Conservation (phyloP, 768 basidiomycete species). For the Filobasidium floriforme region DNA sequence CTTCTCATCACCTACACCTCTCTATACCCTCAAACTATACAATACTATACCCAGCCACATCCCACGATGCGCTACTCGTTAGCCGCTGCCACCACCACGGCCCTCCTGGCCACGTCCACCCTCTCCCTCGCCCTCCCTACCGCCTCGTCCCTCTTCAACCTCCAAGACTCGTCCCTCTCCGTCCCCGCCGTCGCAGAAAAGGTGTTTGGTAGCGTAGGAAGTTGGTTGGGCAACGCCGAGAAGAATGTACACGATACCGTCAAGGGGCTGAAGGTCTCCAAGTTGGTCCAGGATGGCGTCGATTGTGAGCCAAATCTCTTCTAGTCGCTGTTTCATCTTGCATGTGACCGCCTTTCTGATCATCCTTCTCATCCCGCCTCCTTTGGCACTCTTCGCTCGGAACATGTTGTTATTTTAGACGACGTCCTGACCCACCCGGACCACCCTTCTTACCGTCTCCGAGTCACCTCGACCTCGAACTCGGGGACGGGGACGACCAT, state of each 20-base stretch:
- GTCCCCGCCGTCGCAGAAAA: constrained; percentile 34
- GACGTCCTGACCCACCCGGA: constrained; percentile 39
- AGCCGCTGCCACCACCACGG: not conserved
- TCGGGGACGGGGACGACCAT: constrained; percentile 36
- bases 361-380: not conserved
- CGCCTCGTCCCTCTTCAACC: not conserved
- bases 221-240: constrained; percentile 26
- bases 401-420: no score
- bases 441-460: constrained; percentile 39
- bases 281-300: constrained; percentile 28
- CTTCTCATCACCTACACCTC: not conserved
- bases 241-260: constrained; percentile 23
- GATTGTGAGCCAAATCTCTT: constrained; percentile 31
- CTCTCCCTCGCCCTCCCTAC: constrained; percentile 5
- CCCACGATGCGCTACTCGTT: constrained; percentile 10
- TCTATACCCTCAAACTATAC: not conserved
- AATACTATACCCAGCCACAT: not conserved
- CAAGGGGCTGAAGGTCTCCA: constrained; percentile 25
- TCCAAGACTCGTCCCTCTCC: constrained; percentile 16
- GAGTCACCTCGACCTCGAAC: constrained; percentile 31
- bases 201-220: constrained; percentile 30
- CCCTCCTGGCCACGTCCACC: constrained; percentile 12
- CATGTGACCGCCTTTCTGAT: not conserved
- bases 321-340: not conserved
- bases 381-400: not conserved